Evolutionary conservation across 768 basidiomycete species (phyloP), one percentile per base, ranked within the genome.

Genomic region (Amanita fuliginea): DNA sequence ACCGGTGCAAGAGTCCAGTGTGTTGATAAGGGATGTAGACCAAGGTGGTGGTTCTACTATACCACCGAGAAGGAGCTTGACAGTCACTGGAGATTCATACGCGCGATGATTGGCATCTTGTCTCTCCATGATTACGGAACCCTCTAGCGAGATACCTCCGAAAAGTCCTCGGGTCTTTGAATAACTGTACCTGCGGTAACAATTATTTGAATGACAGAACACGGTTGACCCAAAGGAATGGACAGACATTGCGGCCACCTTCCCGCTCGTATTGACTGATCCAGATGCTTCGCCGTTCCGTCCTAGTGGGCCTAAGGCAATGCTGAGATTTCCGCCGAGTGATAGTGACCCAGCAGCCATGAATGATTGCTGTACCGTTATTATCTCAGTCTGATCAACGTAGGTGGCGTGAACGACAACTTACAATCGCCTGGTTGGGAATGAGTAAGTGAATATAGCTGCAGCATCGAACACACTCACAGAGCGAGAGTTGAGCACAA

Each of bases 331-430:
- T 11, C 93, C 93, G 16, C 94, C 94, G 2, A 96, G 69, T 2
- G 87, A 92, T 51, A 99, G 62, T 6, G 84, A 88, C 6, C 96
- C 95, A 13, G 92, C 85, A 10, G 92, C 76, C 95, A 98, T 98
- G 67, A 99, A 98, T 1, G 86, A 82, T 65, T 70, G 76, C 78
- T 86, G 59, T 34, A 26, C 26, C 33, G 22, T 22, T 33, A 53
- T 41, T 26, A 47, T 6, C 37, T 53, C 30, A 54, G 21, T 5
- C 40, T 45, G 47, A 30, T n/a, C 35, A 42, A 13, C 22, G 18
- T 32, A 36, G 4, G 21, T 1, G 8, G 21, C 1, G 8, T 11
- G 11, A 22, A 19, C 40, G 34, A 26, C 34, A n/a, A 67, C 83
- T 67, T 62, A 86, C 83, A 49, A 86, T 77, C 37, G 80, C 79